Base-by-base conservation (phyloP, 1,139 yeast genomes). In the Candida tunisiensis region DNA sequence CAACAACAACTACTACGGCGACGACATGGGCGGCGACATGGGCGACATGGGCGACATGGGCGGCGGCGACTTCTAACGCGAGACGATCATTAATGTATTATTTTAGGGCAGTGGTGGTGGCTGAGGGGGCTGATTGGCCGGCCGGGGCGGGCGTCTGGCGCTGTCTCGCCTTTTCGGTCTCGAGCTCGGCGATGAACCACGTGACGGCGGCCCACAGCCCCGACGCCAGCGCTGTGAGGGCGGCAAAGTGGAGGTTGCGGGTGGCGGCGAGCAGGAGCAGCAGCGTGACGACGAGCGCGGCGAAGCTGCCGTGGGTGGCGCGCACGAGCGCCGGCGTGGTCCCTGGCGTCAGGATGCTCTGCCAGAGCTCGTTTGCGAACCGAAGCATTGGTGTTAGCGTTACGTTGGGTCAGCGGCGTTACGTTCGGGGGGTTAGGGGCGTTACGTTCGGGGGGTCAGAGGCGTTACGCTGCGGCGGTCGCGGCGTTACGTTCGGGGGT, bases 291-390 rank as follows among this genome's bases (percentile, higher is more conserved):
- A 65, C 44, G 31, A 79, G 56, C 8, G 70, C 55, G 2, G 60
- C 55, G 42, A 79, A 79, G 2, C 88, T 70, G 1, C 53, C 59
- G 42, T 79, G 91, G 0, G 91, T 78, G 7, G 96, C 95, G 23
- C 65, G 61, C 11, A 83, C 60, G 29, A 88, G 62, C 1, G 92
- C 83, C 1, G 95, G 95, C 1, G 88, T 68, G 0, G 93, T 70
- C 1, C 98, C 98, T 2, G 96, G 96, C n/a, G 85, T 75, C 51
- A 85, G 77, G 17, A 88, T 68, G 6, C 93, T 77, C 34, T 77
- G 74, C 95, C 96, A 85, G 26, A 88, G 62, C 19, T 77, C 92
- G 15, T 55, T 62, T 23, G 78, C 19, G 28, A 52, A 51, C 7
- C 32, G 31, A 28, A 40, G 31, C 12, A 25, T 25, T 8, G 19